phyloP scores from a whole-genome alignment of 192 early-diverging fungal genomes.

The Anaeromyces robustus region DNA sequence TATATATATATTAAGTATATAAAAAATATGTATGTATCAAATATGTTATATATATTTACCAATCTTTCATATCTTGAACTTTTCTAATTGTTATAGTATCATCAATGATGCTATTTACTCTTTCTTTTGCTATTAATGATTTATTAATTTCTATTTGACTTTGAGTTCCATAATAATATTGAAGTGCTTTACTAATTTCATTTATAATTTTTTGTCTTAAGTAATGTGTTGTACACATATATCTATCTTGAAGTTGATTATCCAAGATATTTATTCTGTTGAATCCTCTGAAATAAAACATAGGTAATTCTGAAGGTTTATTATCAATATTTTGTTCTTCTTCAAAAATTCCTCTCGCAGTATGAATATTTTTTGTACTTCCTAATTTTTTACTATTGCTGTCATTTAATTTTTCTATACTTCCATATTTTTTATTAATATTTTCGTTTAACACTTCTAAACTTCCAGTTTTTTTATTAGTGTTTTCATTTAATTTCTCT shows the following conservation, averaged over 20 bases:
- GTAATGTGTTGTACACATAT: neutral
- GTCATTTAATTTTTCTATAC: neutral
- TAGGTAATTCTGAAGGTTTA: neutral
- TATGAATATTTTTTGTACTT: too few relatives aligned
- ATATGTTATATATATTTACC: neutral
- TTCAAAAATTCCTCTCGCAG: neutral
- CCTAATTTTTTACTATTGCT: too few relatives aligned
- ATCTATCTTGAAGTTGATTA: neutral
- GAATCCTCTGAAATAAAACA: neutral
- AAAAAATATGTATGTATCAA: too few relatives aligned
- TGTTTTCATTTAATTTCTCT: neutral
- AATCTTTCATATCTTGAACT: neutral
- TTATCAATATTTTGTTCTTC: neutral
- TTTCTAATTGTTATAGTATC: neutral
- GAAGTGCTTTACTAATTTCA: neutral
- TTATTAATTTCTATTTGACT: neutral
- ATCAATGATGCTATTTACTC: neutral
- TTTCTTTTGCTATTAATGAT: neutral
- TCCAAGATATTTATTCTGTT: neutral
- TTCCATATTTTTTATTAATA: too few relatives aligned
- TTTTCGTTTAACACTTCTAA: too few relatives aligned
- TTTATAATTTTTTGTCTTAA: neutral
- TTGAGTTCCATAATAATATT: neutral
- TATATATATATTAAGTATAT: too few relatives aligned
- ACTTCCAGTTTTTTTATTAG: too few relatives aligned